Evolutionary conservation across 208 protist species (phyloP).

Genomic region (Wallacemonas collosoma): DNA sequence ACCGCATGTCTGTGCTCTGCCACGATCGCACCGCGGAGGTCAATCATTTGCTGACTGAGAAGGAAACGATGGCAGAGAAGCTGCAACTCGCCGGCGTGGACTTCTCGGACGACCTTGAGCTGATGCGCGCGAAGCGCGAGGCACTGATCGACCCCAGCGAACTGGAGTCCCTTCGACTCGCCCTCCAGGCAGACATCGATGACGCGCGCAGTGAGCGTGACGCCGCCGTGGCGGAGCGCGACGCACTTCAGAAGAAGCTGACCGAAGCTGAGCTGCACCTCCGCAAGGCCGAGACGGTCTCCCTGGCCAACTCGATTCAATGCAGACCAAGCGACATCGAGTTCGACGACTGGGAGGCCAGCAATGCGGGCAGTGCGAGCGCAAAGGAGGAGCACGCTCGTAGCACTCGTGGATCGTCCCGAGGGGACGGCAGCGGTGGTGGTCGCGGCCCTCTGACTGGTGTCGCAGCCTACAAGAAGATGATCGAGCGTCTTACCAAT

Average conservation of each 20-base stretch:
- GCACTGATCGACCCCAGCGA: slow-evolving; percentile 64
- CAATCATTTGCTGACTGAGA: slow-evolving; percentile 36
- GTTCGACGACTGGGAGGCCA: slow-evolving; percentile 13
- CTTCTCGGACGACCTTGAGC: slow-evolving; percentile 35
- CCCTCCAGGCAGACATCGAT: slow-evolving; percentile 79
- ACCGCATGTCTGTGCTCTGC: slow-evolving; percentile 57
- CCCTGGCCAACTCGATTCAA: not conserved
- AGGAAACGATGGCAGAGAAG: slow-evolving; percentile 41
- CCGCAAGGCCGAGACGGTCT: slow-evolving; percentile 16
- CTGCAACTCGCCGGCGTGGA: slow-evolving; percentile 45
- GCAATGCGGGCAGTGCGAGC: not conserved
- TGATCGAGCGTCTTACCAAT: slow-evolving; percentile 55
- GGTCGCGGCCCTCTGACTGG: slow-evolving; percentile 24
- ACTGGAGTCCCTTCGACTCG: slow-evolving; percentile 71
- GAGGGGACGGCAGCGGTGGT: slow-evolving; percentile 12
- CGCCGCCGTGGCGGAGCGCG: slow-evolving; percentile 40
- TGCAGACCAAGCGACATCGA: not conserved
- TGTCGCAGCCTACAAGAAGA: slow-evolving; percentile 51
- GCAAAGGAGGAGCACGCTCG: not conserved
- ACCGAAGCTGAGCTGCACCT: slow-evolving; percentile 21
- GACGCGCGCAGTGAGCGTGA: slow-evolving; percentile 59
- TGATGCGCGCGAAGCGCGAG: slow-evolving; percentile 41
- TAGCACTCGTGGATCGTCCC: not conserved
- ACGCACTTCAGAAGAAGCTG: slow-evolving; percentile 28
- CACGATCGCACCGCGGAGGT: slow-evolving; percentile 66